These are phyloP conservation scores for Boletus edulis DNA, from an alignment of 768 basidiomycete species.

Conservation along the genomic window DNA sequence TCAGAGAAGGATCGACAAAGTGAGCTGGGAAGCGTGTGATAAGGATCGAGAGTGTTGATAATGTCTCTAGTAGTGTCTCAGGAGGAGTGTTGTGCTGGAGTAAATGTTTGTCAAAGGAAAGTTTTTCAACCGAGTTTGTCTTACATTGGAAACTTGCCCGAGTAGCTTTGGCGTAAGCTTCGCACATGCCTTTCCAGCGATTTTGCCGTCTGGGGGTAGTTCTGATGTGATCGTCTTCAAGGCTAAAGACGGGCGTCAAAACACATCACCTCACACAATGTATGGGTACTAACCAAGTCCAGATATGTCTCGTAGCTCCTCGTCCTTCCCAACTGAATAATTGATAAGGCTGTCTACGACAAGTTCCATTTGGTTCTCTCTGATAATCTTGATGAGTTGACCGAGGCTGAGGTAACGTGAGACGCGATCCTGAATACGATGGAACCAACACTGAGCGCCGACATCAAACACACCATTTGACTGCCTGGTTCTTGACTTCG, in stretches of 20 bases:
- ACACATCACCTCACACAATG: background rate
- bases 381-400: constrained; percentile 85
- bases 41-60: constrained; percentile 85
- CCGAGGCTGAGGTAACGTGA: constrained; percentile 61
- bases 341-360: constrained; percentile 90
- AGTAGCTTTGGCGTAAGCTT: constrained; percentile 85
- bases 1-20: constrained; percentile 50
- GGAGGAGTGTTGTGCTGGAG: constrained; percentile 64
- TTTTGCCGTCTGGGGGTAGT: constrained; percentile 77
- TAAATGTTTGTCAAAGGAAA: constrained; percentile 6
- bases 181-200: constrained; percentile 75
- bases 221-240: constrained; percentile 95
- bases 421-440: constrained; percentile 2
- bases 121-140: constrained; percentile 10
- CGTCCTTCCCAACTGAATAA: constrained; percentile 82
- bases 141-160: constrained; percentile 72
- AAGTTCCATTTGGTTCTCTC: constrained; percentile 75
- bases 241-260: constrained; percentile 44
- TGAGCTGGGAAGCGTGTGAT: constrained; percentile 80
- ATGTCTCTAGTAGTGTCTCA: constrained; percentile 78
- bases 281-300: constrained; percentile 63
- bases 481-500: constrained; percentile 97
- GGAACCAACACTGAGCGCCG: background rate
- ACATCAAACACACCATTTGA: constrained; percentile 70
- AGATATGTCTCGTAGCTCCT: constrained; percentile 92